These are phyloP conservation scores for Penicillium cosmopolitanum DNA, from an alignment of 495 filamentous ascomycete species.

Conservation along the genomic window DNA sequence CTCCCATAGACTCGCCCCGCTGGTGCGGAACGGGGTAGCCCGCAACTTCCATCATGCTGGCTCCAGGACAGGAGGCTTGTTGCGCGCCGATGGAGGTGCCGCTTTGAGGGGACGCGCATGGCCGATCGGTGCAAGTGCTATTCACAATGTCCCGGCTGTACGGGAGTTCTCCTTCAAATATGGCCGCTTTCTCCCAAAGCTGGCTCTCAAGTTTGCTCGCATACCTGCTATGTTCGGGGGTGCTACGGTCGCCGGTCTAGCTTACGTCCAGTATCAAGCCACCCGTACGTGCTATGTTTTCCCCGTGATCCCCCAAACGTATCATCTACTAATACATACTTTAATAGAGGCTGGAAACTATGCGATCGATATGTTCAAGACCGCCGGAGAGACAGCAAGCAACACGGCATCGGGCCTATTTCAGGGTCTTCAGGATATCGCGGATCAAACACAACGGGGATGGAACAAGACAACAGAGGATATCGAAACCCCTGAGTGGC, in stretches of 20 bases:
- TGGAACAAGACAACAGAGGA: constrained; percentile 84
- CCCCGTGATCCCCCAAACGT: too few relatives aligned
- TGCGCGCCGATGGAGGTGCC: constrained; percentile 65
- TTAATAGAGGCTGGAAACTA: constrained; percentile 82
- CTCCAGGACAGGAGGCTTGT: constrained; percentile 66
- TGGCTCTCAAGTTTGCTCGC: constrained; percentile 83
- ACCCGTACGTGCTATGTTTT: constrained; percentile 63
- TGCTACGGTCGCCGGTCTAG: constrained; percentile 79
- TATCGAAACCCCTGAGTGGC: constrained; percentile 81
- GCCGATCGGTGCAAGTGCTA: constrained; percentile 72
- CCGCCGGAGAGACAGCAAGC: constrained; percentile 68
- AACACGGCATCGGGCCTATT: constrained; percentile 67
- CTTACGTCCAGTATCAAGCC: constrained; percentile 96
- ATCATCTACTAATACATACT: too few relatives aligned
- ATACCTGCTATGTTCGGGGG: constrained; percentile 91
- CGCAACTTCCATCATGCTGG: constrained; percentile 68
- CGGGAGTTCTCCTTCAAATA: constrained; percentile 77
- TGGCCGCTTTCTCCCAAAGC: constrained; percentile 78
- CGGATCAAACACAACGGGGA: constrained; percentile 74
- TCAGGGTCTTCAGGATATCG: constrained; percentile 70
- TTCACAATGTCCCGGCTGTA: constrained; percentile 79
- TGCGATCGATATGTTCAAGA: constrained; percentile 76
- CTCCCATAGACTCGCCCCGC: constrained; percentile 70
- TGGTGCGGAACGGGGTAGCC: constrained; percentile 63
- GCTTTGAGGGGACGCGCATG: constrained; percentile 67